Percentiles rank a stretch among this genome's conserved stretches.
Conservation (phyloP, 352 stramenopile genomes). For the Blastocystis sp. region DNA sequence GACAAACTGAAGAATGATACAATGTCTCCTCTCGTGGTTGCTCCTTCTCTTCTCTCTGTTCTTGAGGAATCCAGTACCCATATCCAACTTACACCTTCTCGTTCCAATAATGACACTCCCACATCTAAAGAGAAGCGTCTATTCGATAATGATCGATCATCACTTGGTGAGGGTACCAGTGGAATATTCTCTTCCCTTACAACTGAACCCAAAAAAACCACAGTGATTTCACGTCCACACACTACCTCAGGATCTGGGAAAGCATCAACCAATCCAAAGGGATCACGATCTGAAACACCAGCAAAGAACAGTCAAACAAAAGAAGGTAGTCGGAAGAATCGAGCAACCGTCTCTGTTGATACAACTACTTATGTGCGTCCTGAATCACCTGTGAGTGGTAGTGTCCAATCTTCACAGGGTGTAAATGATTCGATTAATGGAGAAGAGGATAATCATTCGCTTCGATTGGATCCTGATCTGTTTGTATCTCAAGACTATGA, state of each 20-base stretch:
- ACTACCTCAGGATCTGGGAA: too few species aligned
- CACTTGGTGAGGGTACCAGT: background rate
- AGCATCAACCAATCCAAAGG: background rate
- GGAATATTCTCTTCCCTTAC: background rate
- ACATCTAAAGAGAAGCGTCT: slow-evolving; percentile 7
- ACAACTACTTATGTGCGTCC: background rate
- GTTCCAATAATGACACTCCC: background rate
- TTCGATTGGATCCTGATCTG: background rate
- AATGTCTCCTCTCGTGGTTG: slow-evolving; percentile 26
- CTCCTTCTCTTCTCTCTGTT: slow-evolving; percentile 7
- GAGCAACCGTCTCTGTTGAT: background rate
- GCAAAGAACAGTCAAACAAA: background rate
- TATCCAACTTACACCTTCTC: background rate
- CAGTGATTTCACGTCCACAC: too few species aligned
- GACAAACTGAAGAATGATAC: background rate
- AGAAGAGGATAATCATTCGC: background rate
- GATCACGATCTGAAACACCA: background rate
- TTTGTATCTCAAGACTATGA: background rate
- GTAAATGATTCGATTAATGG: slow-evolving; percentile 13
- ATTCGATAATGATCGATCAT: background rate
- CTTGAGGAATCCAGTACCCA: background rate
- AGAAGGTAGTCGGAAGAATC: background rate
- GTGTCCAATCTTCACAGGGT: background rate
- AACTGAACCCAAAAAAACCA: background rate
- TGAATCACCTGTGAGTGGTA: background rate